Percentiles rank a stretch among this genome's conserved stretches.
These are phyloP conservation scores for Heritiera fomes DNA, from an alignment of 345 rosid genomes.

Conservation along the genomic window DNA sequence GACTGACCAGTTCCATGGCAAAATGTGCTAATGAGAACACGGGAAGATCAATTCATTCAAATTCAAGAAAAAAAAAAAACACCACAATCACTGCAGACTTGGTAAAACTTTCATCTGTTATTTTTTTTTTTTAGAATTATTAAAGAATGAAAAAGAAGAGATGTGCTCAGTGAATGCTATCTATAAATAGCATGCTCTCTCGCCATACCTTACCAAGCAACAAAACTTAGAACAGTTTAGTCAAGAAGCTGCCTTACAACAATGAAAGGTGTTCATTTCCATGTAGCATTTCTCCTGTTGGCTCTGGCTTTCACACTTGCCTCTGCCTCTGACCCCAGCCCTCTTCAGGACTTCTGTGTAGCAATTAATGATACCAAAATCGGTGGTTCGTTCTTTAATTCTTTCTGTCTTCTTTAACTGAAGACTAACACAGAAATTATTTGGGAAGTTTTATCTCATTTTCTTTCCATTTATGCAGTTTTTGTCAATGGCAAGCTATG, in stretches of 20 bases:
- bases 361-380: conserved; percentile 18
- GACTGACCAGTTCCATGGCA: neutral
- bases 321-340: conserved; percentile 29
- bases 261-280: neutral
- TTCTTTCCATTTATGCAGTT: conserved; percentile 13
- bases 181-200: conserved; percentile 8
- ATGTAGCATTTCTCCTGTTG: conserved; percentile 19
- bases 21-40: neutral
- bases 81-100: too few species aligned
- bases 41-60: neutral
- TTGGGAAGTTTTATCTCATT: neutral
- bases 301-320: conserved; percentile 21
- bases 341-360: conserved; percentile 39
- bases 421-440: too few species aligned
- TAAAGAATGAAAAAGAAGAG: too few species aligned
- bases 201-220: neutral
- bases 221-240: neutral
- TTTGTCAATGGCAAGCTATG: conserved; percentile 31
- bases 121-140: too few species aligned
- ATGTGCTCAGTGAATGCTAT: neutral
- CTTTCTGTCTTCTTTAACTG: neutral
- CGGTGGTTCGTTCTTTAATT: neutral
- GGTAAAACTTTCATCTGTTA: too few species aligned
- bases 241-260: neutral
- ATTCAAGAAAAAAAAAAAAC: too few species aligned